phyloP scores from a whole-genome alignment of 495 filamentous ascomycete species.

The Annulohypoxylon stygium region DNA sequence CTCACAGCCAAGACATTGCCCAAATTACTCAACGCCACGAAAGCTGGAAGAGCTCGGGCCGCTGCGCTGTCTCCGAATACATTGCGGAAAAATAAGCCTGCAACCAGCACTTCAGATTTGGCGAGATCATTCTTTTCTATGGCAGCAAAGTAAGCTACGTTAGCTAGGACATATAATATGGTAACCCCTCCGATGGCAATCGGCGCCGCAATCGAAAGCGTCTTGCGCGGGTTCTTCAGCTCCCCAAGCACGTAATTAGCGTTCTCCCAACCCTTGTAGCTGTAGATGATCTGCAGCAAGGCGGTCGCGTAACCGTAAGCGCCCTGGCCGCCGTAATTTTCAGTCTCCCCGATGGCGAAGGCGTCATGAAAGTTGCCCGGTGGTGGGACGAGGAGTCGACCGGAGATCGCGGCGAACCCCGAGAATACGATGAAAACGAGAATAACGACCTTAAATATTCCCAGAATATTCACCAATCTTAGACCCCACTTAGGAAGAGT shows the following conservation, averaged over 20 bases:
- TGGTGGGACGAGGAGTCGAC: conserved; percentile 64
- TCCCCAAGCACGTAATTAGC: conserved; percentile 73
- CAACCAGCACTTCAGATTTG: conserved; percentile 70
- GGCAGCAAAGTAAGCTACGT: conserved; percentile 79
- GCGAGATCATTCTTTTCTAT: conserved; percentile 74
- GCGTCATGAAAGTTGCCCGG: conserved; percentile 76
- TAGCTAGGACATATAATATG: conserved; percentile 75
- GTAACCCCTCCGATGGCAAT: conserved; percentile 71
- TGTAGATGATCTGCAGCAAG: conserved; percentile 75
- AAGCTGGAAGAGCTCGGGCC: conserved; percentile 73
- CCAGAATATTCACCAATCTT: conserved; percentile 73
- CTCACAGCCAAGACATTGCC: conserved; percentile 78
- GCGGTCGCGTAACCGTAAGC: conserved; percentile 74
- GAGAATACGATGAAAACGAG: conserved; percentile 74
- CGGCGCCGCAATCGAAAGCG: conserved; percentile 73
- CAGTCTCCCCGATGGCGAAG: conserved; percentile 62
- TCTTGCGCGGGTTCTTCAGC: conserved; percentile 71
- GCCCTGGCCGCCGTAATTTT: conserved; percentile 63
- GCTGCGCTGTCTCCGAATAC: conserved; percentile 70
- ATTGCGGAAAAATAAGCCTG: conserved; percentile 74
- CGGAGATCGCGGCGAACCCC: conserved; percentile 73
- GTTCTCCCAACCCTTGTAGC: conserved; percentile 75
- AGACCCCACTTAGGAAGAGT: conserved; percentile 76
- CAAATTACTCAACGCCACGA: conserved; percentile 78
- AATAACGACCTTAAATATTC: conserved; percentile 75